Percentiles rank a stretch among this genome's conserved stretches.
phyloP scores from a whole-genome alignment of 2,329 filamentous ascomycete species.

The Arthrobotrys pseudoclavata region DNA sequence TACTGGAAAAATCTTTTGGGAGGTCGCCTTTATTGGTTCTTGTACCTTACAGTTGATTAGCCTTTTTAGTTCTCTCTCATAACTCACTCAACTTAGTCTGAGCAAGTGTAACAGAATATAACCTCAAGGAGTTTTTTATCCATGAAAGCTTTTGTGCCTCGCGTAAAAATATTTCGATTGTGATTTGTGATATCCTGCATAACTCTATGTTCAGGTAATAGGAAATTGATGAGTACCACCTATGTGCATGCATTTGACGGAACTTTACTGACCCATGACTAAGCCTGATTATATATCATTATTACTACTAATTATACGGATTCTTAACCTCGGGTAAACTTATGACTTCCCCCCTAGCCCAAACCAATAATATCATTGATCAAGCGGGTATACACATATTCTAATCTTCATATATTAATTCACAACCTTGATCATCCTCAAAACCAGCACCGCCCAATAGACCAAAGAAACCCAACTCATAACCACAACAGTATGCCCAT shows the following conservation, averaged over 20 bases:
- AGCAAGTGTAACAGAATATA: slow-evolving; percentile 50
- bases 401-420: background rate
- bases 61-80: slow-evolving; percentile 30
- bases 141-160: slow-evolving; percentile 18
- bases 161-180: background rate
- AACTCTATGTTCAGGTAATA: background rate
- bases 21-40: slow-evolving; percentile 51
- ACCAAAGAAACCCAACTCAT: slow-evolving; percentile 43
- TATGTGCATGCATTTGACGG: background rate
- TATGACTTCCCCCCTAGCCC: background rate
- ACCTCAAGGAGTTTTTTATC: slow-evolving; percentile 44
- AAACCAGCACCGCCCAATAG: slow-evolving; percentile 47
- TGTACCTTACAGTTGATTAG: slow-evolving; percentile 49
- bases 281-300: background rate
- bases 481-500: slow-evolving; percentile 10
- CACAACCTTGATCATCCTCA: slow-evolving; percentile 21
- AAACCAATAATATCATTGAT: background rate
- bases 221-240: too few species aligned
- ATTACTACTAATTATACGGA: background rate
- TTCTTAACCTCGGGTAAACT: background rate
- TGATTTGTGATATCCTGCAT: background rate
- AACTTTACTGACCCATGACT: background rate
- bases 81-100: slow-evolving; percentile 48
- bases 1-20: slow-evolving; percentile 29
- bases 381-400: background rate